Evolutionary conservation across 306 rosid species (phyloP).

Genomic region (Erythrophleum fordii): DNA sequence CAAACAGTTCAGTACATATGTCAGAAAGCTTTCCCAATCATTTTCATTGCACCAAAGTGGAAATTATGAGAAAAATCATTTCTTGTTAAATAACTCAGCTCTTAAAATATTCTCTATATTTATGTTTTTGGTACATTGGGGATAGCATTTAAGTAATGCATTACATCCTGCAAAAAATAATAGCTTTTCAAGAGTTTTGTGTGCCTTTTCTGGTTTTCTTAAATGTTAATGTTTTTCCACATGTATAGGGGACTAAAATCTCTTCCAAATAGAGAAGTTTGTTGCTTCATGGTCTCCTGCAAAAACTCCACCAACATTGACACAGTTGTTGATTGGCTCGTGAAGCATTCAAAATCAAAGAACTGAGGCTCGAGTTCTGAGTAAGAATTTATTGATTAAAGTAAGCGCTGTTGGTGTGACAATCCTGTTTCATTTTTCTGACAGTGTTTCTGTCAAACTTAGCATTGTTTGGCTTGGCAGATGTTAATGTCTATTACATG

Average conservation of each 20-base stretch:
- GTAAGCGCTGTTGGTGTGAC: constrained; percentile 21
- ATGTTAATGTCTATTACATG: neutral
- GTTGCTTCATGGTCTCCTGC: constrained; percentile 80
- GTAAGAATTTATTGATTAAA: constrained; percentile 26
- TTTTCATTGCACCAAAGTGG: constrained; percentile 5
- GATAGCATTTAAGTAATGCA: neutral
- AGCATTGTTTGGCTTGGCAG: constrained; percentile 25
- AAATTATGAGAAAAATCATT: neutral
- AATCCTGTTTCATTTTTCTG: constrained; percentile 17
- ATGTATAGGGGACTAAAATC: constrained; percentile 66
- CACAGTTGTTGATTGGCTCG: constrained; percentile 65
- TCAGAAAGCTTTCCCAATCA: constrained; percentile 15
- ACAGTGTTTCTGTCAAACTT: constrained; percentile 29
- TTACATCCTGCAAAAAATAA: constrained; percentile 8
- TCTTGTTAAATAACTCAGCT: neutral
- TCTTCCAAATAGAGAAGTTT: constrained; percentile 62
- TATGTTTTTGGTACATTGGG: neutral
- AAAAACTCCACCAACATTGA: constrained; percentile 72
- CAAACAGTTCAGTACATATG: neutral
- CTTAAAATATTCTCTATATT: constrained; percentile 3
- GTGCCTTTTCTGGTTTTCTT: neutral
- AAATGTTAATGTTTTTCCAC: constrained; percentile 24
- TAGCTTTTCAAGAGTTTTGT: constrained; percentile 2
- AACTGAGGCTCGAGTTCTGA: constrained; percentile 48
- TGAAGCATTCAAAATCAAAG: constrained; percentile 69